Conservation (phyloP, 768 basidiomycete species). For the Thelephora ganbajun region DNA sequence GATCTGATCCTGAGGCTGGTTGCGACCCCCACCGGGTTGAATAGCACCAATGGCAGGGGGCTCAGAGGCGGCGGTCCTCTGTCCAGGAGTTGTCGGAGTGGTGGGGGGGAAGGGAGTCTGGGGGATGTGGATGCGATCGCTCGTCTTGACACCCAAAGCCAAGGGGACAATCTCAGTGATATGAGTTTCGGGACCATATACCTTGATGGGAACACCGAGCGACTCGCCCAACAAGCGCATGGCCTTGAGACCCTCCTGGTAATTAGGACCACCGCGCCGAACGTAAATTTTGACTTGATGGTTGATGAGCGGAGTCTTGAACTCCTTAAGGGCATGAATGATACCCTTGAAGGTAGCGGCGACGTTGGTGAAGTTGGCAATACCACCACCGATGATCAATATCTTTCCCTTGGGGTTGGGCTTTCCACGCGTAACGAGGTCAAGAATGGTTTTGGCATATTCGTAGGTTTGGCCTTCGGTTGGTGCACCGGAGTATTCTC, state of each 20-base stretch:
- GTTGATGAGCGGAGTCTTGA: slow-evolving; percentile 69
- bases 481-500: slow-evolving; percentile 97
- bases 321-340: slow-evolving; percentile 92
- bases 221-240: slow-evolving; percentile 96
- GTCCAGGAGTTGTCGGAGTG: slow-evolving; percentile 19
- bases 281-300: slow-evolving; percentile 92
- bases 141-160: slow-evolving; percentile 76
- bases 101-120: slow-evolving; percentile 35
- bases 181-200: slow-evolving; percentile 96
- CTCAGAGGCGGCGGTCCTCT: slow-evolving; percentile 17
- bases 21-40: slow-evolving; percentile 65
- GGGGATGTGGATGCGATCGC: slow-evolving; percentile 26
- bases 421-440: slow-evolving; percentile 85
- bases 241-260: slow-evolving; percentile 96
- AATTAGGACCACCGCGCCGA: slow-evolving; percentile 97
- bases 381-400: slow-evolving; percentile 98
- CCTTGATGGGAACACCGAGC: slow-evolving; percentile 91
- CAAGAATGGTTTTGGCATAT: slow-evolving; percentile 98
- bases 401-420: slow-evolving; percentile 85
- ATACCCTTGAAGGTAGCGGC: slow-evolving; percentile 99
- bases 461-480: slow-evolving; percentile 98
- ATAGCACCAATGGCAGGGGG: slow-evolving; percentile 45
- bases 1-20: slow-evolving; percentile 79
- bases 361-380: slow-evolving; percentile 99
- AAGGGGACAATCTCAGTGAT: slow-evolving; percentile 98